phyloP scores from a whole-genome alignment of 495 filamentous ascomycete species.

The Daldinia childiae region DNA sequence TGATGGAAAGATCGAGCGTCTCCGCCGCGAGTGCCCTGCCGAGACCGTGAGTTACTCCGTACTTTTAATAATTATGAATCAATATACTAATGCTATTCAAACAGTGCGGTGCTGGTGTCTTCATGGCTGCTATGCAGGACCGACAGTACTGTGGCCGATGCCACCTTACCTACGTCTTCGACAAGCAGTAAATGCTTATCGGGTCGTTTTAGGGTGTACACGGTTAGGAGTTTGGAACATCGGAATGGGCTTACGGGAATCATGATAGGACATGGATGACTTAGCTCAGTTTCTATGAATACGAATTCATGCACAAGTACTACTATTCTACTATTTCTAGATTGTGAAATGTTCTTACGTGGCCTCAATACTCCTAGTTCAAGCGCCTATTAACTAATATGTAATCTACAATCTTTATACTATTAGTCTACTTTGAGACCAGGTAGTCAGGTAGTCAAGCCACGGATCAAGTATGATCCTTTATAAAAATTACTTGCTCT shows the following conservation, averaged over 20 bases:
- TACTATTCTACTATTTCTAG: neutral
- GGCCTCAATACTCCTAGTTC: neutral
- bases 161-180: constrained; percentile 99
- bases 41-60: constrained; percentile 75
- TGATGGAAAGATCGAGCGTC: constrained; percentile 99
- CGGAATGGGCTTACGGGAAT: constrained; percentile 34
- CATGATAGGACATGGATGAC: constrained; percentile 35
- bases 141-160: constrained; percentile 99
- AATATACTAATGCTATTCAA: constrained; percentile 37
- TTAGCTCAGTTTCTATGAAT: constrained; percentile 28
- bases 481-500: too few species aligned
- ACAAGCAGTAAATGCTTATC: constrained; percentile 67
- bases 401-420: neutral
- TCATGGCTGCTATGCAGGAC: constrained; percentile 99
- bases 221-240: constrained; percentile 44
- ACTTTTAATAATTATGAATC: neutral
- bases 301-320: constrained; percentile 33
- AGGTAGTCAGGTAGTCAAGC: neutral
- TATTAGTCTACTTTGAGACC: neutral
- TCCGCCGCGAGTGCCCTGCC: constrained; percentile 94
- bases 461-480: too few species aligned
- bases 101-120: constrained; percentile 98
- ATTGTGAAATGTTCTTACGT: neutral
- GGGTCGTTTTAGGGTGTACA: constrained; percentile 30
- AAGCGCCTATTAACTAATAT: neutral